Percentiles rank a stretch among this genome's conserved stretches.
Evolutionary conservation across 2,329 filamentous ascomycete species (phyloP).

Genomic region (Penicillium aurantiogriseum): DNA sequence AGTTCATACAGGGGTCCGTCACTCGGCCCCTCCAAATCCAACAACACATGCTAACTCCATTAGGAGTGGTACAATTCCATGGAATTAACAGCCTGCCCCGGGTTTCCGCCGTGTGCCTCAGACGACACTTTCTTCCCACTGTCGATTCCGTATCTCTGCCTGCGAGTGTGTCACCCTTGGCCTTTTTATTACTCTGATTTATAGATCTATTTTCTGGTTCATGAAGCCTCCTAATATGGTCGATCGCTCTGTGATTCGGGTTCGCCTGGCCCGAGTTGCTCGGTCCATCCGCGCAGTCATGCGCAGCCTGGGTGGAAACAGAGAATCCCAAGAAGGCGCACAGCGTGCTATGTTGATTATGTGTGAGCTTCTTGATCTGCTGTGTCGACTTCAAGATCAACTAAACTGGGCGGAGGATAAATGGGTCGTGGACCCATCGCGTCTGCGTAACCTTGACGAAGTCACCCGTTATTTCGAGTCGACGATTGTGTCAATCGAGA

Average conservation of each 20-base stretch:
- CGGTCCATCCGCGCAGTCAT: conserved; percentile 22
- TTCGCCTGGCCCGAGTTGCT: conserved; percentile 17
- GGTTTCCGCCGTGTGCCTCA: background rate
- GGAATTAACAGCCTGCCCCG: background rate
- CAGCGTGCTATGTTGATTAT: conserved; percentile 23
- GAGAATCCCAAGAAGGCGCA: conserved; percentile 27
- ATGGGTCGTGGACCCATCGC: conserved; percentile 21
- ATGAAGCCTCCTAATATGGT: conserved; percentile 8
- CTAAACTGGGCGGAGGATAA: conserved; percentile 25
- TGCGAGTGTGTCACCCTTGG: too few species aligned
- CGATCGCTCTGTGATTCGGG: conserved; percentile 11
- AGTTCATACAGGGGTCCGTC: background rate
- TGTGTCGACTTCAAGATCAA: conserved; percentile 26
- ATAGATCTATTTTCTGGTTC: background rate
- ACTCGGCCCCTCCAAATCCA: background rate
- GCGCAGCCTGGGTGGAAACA: conserved; percentile 22
- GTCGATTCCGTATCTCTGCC: too few species aligned
- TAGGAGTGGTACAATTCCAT: background rate
- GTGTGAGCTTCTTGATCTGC: conserved; percentile 24
- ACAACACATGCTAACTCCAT: background rate
- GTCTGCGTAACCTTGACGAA: conserved; percentile 23
- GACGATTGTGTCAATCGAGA: conserved; percentile 27
- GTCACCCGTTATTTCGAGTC: conserved; percentile 23
- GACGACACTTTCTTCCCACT: background rate
- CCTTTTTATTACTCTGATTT: background rate